Base-by-base conservation (phyloP, 2,329 filamentous ascomycete species). In the Fusarium tricinctum region DNA sequence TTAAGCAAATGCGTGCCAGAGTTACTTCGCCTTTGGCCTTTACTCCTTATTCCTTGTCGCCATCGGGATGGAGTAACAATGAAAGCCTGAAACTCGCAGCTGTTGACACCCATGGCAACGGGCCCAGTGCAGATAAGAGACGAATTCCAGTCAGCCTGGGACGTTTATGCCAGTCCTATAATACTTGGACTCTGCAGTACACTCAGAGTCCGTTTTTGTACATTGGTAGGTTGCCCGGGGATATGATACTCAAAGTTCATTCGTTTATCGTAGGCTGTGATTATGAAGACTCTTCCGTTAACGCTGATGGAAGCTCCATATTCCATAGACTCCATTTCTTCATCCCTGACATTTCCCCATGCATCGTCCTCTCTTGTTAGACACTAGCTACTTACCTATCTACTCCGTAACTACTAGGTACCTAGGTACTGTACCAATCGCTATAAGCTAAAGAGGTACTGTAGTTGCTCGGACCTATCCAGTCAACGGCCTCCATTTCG, bases 121-220 rank as follows among this genome's bases (percentile, higher is more conserved):
- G 48, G 55, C 42, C 46, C 55, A 52, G 45, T 32, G 61, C 45
- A 58, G 45, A 33, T 40, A 58, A 58, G 49, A 46, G 23, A 39
- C 39, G 47, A 70, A 73, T 73, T 71, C 63, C 72, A 74, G 66
- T 61, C 70, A 70, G 63, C 51, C 63, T 60, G 68, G 74, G 28
- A 30, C 66, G 62, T 44, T 44, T 43, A 44, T 58, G 52, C 44
- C 42, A 48, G 50, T 19, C 43, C 26, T 28, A 32, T 44, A 50
- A 40, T 44, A 47, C 52, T 23, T 60, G 19, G 28, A 44, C 33
- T 23, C 52, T 23, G 23, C 23, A 23, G 23, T 26, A 63, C 67
- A 56, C 49, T 22, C 38, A 58, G 50, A 43, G 50, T 48, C 51
- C 60, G 54, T 51, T 63, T 44, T 26, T 48, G 52, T 60, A 50